phyloP scores from a whole-genome alignment of 2,329 filamentous ascomycete genomes.

The Ophiosphaerella korrae region DNA sequence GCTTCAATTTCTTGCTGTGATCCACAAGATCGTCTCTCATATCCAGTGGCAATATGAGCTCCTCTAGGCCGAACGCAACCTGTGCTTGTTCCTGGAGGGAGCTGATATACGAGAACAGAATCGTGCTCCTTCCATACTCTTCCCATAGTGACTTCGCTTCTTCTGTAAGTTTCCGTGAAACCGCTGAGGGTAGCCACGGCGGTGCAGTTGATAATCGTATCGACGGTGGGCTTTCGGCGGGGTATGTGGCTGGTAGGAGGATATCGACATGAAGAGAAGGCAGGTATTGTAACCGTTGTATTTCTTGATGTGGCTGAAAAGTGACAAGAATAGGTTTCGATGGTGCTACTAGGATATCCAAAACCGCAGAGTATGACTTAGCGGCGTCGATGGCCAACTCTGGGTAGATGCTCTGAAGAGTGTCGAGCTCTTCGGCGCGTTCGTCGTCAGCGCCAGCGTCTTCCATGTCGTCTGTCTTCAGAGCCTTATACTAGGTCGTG shows the following conservation, averaged over 20 bases:
- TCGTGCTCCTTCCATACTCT: constrained; percentile 61
- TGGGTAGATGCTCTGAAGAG: constrained; percentile 66
- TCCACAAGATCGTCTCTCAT: constrained; percentile 74
- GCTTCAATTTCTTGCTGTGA: constrained; percentile 76
- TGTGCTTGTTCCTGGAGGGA: constrained; percentile 64
- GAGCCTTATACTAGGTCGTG: not conserved
- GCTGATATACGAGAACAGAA: constrained; percentile 66
- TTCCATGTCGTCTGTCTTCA: constrained; percentile 28
- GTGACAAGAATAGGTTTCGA: constrained; percentile 52
- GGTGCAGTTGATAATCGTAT: constrained; percentile 56
- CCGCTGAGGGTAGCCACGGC: constrained; percentile 58
- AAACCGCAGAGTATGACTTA: constrained; percentile 52
- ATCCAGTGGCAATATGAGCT: constrained; percentile 54
- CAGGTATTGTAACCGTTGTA: constrained; percentile 59
- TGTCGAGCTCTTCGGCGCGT: constrained; percentile 63
- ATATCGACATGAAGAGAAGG: constrained; percentile 61
- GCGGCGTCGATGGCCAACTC: constrained; percentile 59
- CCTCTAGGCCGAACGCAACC: constrained; percentile 57
- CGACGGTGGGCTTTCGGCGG: constrained; percentile 56
- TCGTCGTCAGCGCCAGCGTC: constrained; percentile 56
- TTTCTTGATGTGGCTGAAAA: constrained; percentile 40
- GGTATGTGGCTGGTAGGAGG: constrained; percentile 61
- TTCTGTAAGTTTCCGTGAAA: constrained; percentile 51
- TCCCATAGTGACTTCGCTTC: constrained; percentile 62
- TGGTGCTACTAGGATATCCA: constrained; percentile 63